Evolutionary conservation across 352 stramenopile genomes (phyloP), one percentile per base, ranked within the genome.

Genomic region (Pythium sukuiense): DNA sequence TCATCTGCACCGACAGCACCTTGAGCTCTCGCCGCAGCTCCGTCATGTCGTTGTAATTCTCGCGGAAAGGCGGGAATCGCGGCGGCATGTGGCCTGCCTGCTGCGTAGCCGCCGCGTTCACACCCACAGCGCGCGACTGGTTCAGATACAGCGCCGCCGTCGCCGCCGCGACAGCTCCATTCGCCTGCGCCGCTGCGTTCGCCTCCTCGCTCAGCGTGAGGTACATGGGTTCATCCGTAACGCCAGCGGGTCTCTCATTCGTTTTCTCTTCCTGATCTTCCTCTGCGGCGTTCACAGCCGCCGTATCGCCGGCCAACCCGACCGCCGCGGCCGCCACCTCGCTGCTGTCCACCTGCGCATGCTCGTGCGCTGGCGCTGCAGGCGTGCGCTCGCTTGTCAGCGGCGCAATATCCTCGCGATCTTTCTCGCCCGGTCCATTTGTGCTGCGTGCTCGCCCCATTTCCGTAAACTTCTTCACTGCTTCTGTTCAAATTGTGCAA

Each of bases 41-140:
- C 63, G 76, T 77, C 85, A 93, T 93, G 70, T 87, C 77, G 45
- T 59, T 70, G 65, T 93, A 93, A 55, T 79, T 91, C 39, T 91
- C 82, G 26, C 83, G 77, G 54, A 93, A 91, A 0, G 79, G 79
- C 32, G 81, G 75, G 54, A 87, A 88, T 33, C 63, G 59, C 46
- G 61, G 62, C 33, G 68, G 61, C 67, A 70, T 66, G 26, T 35
- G 55, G 24, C 33, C 24, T 11, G 46, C 12, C 24, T 54, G 46
- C 24, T 54, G 46, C 3, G 46, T 13, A 3, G 46, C 9, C 46
- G 46, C 26, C 11, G 46, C n/a, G 43, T 13, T 50, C 30, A 43
- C 49, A 29, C 26, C 45, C 24, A 53, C 20, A 30, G 46, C 39
- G 26, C 59, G 58, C 43, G 64, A 18, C 9, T 60, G 58, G 26